Conservation (phyloP, 2,329 filamentous ascomycete species). For the Epicoccum nigrum region DNA sequence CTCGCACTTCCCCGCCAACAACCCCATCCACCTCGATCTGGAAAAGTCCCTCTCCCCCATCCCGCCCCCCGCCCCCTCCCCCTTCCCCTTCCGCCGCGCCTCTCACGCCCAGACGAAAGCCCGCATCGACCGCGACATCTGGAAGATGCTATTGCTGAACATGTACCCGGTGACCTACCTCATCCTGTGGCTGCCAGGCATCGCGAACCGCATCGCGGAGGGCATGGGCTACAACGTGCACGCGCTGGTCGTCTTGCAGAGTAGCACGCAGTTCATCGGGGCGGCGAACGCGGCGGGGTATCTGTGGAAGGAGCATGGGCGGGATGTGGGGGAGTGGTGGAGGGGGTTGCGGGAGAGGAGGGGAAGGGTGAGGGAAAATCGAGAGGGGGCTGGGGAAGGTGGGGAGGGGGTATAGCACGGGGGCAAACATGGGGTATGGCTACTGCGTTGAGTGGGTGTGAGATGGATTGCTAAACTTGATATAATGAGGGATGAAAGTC, state of each 20-base stretch:
- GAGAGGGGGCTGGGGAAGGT: not conserved
- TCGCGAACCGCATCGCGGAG: conserved; percentile 30
- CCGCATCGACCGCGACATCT: conserved; percentile 28
- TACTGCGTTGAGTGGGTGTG: no score
- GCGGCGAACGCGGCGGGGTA: conserved; percentile 29
- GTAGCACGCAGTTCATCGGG: conserved; percentile 30
- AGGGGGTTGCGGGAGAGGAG: not conserved
- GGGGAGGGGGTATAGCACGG: no score
- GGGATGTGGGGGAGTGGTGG: conserved; percentile 14
- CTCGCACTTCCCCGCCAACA: not conserved
- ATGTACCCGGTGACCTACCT: conserved; percentile 45
- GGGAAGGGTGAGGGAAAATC: not conserved
- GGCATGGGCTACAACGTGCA: conserved; percentile 17
- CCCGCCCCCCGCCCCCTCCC: not conserved
- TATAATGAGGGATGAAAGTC: no score
- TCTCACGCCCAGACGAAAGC: not conserved
- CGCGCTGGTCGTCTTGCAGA: conserved; percentile 20
- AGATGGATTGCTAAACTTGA: no score
- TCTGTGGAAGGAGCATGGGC: conserved; percentile 25
- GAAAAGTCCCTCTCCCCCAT: not conserved
- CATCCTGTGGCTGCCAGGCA: conserved; percentile 44
- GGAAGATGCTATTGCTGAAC: conserved; percentile 41
- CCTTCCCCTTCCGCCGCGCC: not conserved
- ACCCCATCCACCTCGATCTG: conserved; percentile 3
- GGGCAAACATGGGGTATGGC: not conserved